A percentile compares a stretch with the other conserved stretches of the same genome.
These are phyloP conservation scores for Yamadazyma sp. DNA, from an alignment of 805 yeast genomes.

Conservation along the genomic window DNA sequence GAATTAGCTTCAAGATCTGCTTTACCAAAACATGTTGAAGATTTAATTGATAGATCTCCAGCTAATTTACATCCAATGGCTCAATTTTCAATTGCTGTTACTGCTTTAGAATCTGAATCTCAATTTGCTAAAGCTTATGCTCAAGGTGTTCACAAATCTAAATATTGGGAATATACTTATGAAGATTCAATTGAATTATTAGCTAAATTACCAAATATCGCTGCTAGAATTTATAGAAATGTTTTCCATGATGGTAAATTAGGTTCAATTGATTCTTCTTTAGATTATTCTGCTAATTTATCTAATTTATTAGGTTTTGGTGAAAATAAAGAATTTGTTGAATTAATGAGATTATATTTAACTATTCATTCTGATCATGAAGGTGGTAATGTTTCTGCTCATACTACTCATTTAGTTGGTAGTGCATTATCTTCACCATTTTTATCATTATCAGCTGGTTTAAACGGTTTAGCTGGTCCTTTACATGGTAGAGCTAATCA, in stretches of 20 bases:
- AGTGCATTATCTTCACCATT: constrained; percentile 76
- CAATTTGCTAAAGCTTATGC: constrained; percentile 71
- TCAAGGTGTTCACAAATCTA: constrained; percentile 61
- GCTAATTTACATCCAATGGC: constrained; percentile 79
- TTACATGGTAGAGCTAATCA: constrained; percentile 84
- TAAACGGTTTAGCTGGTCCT: constrained; percentile 84
- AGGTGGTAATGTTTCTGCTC: constrained; percentile 84
- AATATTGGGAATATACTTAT: constrained; percentile 72
- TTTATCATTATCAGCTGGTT: constrained; percentile 73
- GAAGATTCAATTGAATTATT: constrained; percentile 70
- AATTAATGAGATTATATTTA: constrained; percentile 68
- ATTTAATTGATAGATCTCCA: constrained; percentile 62
- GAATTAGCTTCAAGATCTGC: constrained; percentile 65
- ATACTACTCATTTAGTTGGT: constrained; percentile 79
- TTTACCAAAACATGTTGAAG: constrained; percentile 62
- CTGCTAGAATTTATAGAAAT: constrained; percentile 73
- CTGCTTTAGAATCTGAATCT: constrained; percentile 70
- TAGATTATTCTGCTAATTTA: constrained; percentile 74
- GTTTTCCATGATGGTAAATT: constrained; percentile 54
- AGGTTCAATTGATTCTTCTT: constrained; percentile 50
- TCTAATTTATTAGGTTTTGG: constrained; percentile 62
- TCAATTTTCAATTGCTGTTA: constrained; percentile 71
- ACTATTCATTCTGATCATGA: constrained; percentile 80
- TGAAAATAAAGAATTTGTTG: constrained; percentile 57
- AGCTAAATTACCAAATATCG: constrained; percentile 71